Conservation (phyloP, 805 yeast species). For the Aciculoconidium aculeatum region DNA sequence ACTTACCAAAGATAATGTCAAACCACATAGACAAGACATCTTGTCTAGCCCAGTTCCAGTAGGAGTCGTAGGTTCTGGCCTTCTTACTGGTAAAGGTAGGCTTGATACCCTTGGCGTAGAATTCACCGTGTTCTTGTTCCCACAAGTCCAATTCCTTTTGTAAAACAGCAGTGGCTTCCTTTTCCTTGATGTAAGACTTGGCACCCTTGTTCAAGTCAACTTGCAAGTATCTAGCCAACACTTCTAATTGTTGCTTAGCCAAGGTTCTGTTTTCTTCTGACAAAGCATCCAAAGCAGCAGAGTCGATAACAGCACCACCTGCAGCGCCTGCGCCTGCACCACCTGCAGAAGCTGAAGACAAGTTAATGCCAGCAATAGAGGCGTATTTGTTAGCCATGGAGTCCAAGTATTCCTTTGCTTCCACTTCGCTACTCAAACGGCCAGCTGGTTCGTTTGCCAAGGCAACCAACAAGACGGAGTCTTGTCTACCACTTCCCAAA, state of each 20-base stretch:
- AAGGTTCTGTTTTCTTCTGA: slow-evolving; percentile 64
- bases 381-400: slow-evolving; percentile 81
- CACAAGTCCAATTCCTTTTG: slow-evolving; percentile 90
- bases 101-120: slow-evolving; percentile 84
- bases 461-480: slow-evolving; percentile 76
- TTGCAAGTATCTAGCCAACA: slow-evolving; percentile 90
- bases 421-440: slow-evolving; percentile 81
- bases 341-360: slow-evolving; percentile 60
- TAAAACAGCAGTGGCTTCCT: slow-evolving; percentile 74
- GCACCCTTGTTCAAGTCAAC: slow-evolving; percentile 89
- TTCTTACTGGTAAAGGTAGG: slow-evolving; percentile 88
- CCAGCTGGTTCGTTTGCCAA: slow-evolving; percentile 86
- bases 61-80: slow-evolving; percentile 94
- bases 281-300: slow-evolving; percentile 87
- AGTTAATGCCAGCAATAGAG: slow-evolving; percentile 68
- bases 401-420: slow-evolving; percentile 88
- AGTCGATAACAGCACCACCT: slow-evolving; percentile 86
- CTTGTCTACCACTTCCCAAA: slow-evolving; percentile 90
- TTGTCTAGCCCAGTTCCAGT: slow-evolving; percentile 99
- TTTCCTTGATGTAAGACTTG: slow-evolving; percentile 73
- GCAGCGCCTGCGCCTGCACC: slow-evolving; percentile 51
- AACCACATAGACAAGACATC: slow-evolving; percentile 89
- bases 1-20: slow-evolving; percentile 92
- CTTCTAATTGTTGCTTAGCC: slow-evolving; percentile 80
- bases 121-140: slow-evolving; percentile 82